Percentiles rank a stretch among this genome's conserved stretches.
These are phyloP conservation scores for Sarocladium brachiariae DNA, from an alignment of 2,329 filamentous ascomycete species.

Conservation along the genomic window DNA sequence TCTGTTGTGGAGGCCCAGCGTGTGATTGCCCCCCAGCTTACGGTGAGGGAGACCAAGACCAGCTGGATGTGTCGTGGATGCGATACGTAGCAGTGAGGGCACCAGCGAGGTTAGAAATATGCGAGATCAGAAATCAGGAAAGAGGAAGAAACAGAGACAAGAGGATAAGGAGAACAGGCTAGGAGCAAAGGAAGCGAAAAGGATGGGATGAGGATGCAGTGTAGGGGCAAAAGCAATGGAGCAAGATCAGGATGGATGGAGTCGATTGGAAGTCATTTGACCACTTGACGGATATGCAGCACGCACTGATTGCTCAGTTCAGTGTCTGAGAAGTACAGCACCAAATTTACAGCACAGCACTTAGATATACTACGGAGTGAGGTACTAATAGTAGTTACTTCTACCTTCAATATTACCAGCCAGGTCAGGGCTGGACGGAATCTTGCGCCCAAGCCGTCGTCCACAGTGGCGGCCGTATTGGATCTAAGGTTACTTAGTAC, in stretches of 20 bases:
- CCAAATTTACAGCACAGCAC: too few relatives aligned
- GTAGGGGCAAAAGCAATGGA: constrained; percentile 2
- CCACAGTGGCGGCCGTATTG: too few relatives aligned
- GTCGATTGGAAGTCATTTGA: constrained; percentile 1
- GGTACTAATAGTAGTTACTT: too few relatives aligned
- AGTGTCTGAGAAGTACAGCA: too few relatives aligned
- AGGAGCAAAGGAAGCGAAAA: neutral
- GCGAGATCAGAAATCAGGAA: neutral
- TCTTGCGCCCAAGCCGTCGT: constrained; percentile 1
- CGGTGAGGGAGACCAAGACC: too few relatives aligned
- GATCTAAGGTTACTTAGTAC: too few relatives aligned
- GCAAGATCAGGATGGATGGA: constrained; percentile 13
- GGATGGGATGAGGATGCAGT: neutral
- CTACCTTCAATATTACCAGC: too few relatives aligned
- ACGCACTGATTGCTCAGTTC: too few relatives aligned
- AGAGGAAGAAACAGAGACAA: neutral
- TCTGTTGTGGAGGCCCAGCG: neutral
- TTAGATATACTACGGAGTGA: too few relatives aligned
- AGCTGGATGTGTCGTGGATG: too few relatives aligned
- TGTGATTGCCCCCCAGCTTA: too few relatives aligned
- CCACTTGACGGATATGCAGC: neutral
- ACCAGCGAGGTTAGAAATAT: neutral
- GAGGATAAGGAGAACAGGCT: neutral
- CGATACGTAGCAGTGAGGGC: too few relatives aligned
- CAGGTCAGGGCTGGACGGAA: constrained; percentile 4